Base-by-base conservation (phyloP, 129 eudicot genomes). In the Helianthus tuberosus region DNA sequence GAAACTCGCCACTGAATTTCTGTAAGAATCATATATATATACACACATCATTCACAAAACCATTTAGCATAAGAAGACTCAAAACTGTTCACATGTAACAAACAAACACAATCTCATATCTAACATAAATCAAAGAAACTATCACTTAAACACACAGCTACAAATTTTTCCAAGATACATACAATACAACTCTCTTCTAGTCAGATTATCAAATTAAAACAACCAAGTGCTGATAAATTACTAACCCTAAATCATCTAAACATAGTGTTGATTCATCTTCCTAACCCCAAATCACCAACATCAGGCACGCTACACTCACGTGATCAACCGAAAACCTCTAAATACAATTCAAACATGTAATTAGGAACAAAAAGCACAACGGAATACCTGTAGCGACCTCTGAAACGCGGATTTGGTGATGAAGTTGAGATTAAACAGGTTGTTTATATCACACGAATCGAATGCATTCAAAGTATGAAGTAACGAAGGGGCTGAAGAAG, bases 211-310 rank as follows among this genome's bases (percentile, higher is more conserved):
- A 48, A 62, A 51, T 61, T 29, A 64, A 69, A 27, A 27, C 32
- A 71, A 62, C 51, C 78, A 62, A 15, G 14, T 6, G 0, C 68
- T 38, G 12, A n/a, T 0, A 64, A 39, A 1, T 14, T 15, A 11
- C 16, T 16, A 62, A 12, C 59, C 35, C 51, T 51, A 52, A 74
- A 74, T 50, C 51, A 50, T 62, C 38, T 6, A 62, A 5, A 23
- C 39, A 74, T 61, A 74, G 49, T n/a, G 36, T 47, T n/a, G 11
- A 32, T 60, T 73, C 47, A 64, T 63, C 69, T 44, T 73, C 36
- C 77, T 47, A 60, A 73, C 16, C 77, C 77, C 77, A 46, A 73
- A 73, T 61, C 11, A 73, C 36, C 69, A 73, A 50, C 17, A 60
- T 61, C 38, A 16, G 36, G 13, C 77, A 60, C 61, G 3, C 15